Evolutionary conservation across 495 filamentous ascomycete species (phyloP).

Genomic region (Recurvomyces mirabilis): DNA sequence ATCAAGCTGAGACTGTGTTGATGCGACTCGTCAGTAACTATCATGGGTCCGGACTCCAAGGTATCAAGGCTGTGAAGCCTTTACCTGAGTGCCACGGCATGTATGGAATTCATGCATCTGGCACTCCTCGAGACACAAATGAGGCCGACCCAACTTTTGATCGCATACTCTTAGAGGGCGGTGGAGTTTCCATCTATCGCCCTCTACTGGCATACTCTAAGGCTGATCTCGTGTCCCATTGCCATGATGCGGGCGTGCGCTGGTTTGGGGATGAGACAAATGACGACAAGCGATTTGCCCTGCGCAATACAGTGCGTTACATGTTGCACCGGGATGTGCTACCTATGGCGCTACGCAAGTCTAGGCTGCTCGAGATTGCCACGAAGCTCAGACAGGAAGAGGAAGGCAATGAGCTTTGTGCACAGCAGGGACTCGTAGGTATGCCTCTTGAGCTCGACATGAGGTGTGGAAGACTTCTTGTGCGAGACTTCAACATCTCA

Average conservation of each 20-base stretch:
- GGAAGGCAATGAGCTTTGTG: too few species aligned
- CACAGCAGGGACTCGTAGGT: too few species aligned
- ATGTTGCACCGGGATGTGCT: slow-evolving; percentile 47
- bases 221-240: slow-evolving; percentile 58
- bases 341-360: slow-evolving; percentile 54
- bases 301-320: slow-evolving; percentile 67
- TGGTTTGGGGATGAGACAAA: slow-evolving; percentile 91
- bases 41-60: slow-evolving; percentile 51
- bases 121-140: slow-evolving; percentile 26
- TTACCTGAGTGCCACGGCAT: slow-evolving; percentile 79
- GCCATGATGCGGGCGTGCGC: slow-evolving; percentile 46
- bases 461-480: too few species aligned
- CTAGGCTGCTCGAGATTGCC: slow-evolving; percentile 30
- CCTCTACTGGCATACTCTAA: slow-evolving; percentile 71
- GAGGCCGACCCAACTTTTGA: neutral
- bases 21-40: slow-evolving; percentile 57
- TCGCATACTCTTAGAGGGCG: slow-evolving; percentile 41
- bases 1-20: slow-evolving; percentile 79
- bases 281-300: slow-evolving; percentile 60
- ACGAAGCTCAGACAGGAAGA: neutral
- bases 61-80: slow-evolving; percentile 49
- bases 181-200: slow-evolving; percentile 59
- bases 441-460: too few species aligned
- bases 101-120: slow-evolving; percentile 59
- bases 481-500: neutral